Evolutionary conservation across 1,139 yeast genomes (phyloP), one percentile per base, ranked within the genome.

Genomic region (Lodderomyces pseudojiufengensis): DNA sequence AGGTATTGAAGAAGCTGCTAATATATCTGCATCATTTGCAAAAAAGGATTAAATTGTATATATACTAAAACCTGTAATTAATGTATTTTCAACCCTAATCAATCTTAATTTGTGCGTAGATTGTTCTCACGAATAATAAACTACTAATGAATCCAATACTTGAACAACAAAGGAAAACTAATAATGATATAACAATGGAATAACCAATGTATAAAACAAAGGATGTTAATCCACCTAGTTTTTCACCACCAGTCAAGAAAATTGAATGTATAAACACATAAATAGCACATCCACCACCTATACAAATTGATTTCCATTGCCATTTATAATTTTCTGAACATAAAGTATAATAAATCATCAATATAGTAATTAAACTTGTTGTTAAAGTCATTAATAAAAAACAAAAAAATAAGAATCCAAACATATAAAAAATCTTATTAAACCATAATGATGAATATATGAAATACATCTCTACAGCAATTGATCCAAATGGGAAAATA

Each of bases 281-380:
- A 39, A 83, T 51, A 1, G 95, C 73, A 59, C 95, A 83, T 20
- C 97, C 95, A 35, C 96, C 97, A 21, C 96, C 94, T 42, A 88
- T 74, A 51, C 83, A 75, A 51, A 90, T 71, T 8, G 95, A 78
- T 58, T 90, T 80, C 98, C 98, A 92, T 56, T 88, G 97, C 99
- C 99, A 92, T 59, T 80, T 79, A 68, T 94, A 90, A 60, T 92
- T 86, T 57, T 92, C 98, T 31, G 88, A 70, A 55, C 96, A 87
- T 46, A 94, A 73, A 9, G 90, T 76, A 65, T 85, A 84, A 62
- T 92, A 92, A 27, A 85, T 78, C 66, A 88, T 75, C 50, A 92
- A 69, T 14, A 88, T 67, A 0, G 96, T 82, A 30, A 88, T 88
- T 45, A 92, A 71, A 13, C 85, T 73, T 6, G 96, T 84, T 9